Evolutionary conservation across 2,329 filamentous ascomycete genomes (phyloP), one percentile per base, ranked within the genome.

Genomic region (Rhinocladiella similis): DNA sequence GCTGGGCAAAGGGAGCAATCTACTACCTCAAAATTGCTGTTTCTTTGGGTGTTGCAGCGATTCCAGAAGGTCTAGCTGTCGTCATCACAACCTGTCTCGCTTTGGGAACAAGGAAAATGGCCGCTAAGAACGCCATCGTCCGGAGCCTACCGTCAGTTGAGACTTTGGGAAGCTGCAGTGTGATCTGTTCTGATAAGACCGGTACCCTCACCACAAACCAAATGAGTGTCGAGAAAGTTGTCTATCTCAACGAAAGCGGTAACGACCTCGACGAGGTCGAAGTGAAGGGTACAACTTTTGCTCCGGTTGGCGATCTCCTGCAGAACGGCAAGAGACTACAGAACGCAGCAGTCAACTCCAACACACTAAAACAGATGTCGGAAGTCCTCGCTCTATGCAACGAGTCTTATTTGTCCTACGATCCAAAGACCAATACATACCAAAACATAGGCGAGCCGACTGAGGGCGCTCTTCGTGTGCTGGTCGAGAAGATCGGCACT

Each of bases 21-120:
- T 99, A 99, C 82, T 99, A 99, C 75, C 85, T 99, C 68, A 99
- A 99, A 82, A 99, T 99, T 70, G 94, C 94, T 41, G 95, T 99
- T 41, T 99, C 94, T 48, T 88, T 99, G 36, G 95, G 94, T 74
- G 94, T 99, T 41, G 94, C 94, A 12, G 65, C 65, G 5, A 67
- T 67, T 45, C 65, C 65, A 18, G 65, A 67, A 63, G 94, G 95
- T 73, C 83, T 99, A 45, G 94, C 94, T 29, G 94, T 97, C 51
- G 95, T 99, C 64, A 99, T 99, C 66, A 99, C 94, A n/a, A 97
- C 94, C 27, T 99, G 94, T 74, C 80, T 99, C 59, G 94, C 94
- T 62, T 83, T 99, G 29, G 94, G 95, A 66, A 99, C 95, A 3
- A 87, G 94, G 63, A 97, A 96, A 77, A 99, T 99, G 95, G 95